phyloP scores from a whole-genome alignment of 176 grass and related monocot species.

The Carex littledalei region DNA sequence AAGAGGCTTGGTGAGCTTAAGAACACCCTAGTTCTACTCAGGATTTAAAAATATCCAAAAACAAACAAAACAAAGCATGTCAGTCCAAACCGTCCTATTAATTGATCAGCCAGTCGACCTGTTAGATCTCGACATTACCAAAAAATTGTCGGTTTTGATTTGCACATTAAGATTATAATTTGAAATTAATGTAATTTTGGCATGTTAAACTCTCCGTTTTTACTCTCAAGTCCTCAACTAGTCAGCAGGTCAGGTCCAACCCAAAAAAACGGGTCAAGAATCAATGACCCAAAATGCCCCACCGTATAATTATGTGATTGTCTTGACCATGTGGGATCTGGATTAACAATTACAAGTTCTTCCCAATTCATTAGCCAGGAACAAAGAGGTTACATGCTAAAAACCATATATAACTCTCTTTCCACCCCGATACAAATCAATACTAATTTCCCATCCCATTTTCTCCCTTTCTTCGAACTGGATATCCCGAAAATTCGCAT shows the following conservation, averaged over 20 bases:
- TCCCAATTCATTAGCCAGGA: neutral
- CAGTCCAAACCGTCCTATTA: too few species aligned
- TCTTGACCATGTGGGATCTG: neutral
- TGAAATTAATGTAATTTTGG: neutral
- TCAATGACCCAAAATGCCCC: neutral
- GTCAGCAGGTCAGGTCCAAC: neutral
- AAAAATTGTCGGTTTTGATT: neutral
- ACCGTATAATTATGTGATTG: neutral
- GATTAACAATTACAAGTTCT: slow-evolving; percentile 9
- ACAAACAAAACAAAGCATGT: too few species aligned
- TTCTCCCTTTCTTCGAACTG: neutral
- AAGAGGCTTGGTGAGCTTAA: too few species aligned
- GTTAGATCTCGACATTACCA: too few species aligned
- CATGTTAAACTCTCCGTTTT: neutral
- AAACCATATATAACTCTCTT: slow-evolving; percentile 9
- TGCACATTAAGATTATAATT: neutral
- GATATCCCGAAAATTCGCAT: neutral
- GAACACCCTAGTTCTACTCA: too few species aligned
- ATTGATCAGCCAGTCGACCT: too few species aligned
- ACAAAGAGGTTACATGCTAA: slow-evolving; percentile 13
- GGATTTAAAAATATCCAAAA: too few species aligned
- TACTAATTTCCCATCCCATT: neutral
- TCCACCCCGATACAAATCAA: neutral
- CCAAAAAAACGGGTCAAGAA: neutral
- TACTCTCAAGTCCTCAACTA: too few species aligned